Evolutionary conservation across 108 stramenopile species (phyloP).

Genomic region (Chaetoceros tenuissimus): DNA sequence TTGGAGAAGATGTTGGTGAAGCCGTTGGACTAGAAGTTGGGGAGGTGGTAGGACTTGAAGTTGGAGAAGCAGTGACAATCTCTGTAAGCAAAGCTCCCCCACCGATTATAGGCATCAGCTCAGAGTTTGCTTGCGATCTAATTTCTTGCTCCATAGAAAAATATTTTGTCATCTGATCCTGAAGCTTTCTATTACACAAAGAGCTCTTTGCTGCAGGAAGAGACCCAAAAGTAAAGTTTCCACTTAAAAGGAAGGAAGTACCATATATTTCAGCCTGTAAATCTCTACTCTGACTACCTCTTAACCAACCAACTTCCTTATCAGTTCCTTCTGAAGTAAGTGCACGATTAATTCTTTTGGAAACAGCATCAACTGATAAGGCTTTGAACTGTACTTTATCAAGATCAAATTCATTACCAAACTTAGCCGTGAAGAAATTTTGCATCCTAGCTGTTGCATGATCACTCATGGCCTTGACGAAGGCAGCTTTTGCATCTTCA

Average conservation of each 20-base stretch:
- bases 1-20: not conserved
- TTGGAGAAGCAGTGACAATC: not conserved
- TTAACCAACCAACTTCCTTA: not conserved
- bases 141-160: not conserved
- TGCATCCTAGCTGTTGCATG: not conserved
- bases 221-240: not conserved
- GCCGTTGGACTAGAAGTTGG: not conserved
- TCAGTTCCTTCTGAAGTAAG: not conserved
- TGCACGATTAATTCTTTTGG: not conserved
- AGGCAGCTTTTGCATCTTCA: not conserved
- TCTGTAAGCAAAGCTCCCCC: too few species aligned
- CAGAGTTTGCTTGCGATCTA: not conserved
- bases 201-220: not conserved
- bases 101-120: not conserved
- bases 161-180: not conserved
- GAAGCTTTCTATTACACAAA: not conserved
- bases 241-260: not conserved
- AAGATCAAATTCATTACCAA: not conserved
- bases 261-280: not conserved
- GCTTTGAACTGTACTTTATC: not conserved
- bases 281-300: not conserved
- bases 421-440: not conserved
- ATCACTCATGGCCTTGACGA: not conserved
- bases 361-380: not conserved
- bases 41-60: not conserved